Evolutionary conservation across 2,329 filamentous ascomycete genomes (phyloP).

Genomic region (Aspergillus floridensis): DNA sequence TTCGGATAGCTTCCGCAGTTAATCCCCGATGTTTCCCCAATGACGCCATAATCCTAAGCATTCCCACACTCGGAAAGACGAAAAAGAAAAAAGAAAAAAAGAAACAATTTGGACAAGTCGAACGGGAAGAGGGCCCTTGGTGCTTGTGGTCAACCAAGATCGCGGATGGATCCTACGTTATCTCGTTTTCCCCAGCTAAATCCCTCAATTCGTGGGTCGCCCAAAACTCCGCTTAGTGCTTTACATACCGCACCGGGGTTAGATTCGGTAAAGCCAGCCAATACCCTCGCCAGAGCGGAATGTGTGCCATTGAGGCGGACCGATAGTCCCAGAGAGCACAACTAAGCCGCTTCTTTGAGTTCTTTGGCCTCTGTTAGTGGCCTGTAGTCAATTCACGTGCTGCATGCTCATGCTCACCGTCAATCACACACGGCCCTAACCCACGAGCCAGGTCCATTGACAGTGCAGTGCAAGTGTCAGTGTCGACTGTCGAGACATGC

Average conservation of each 20-base stretch:
- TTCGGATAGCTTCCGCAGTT: background rate
- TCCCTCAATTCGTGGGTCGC: background rate
- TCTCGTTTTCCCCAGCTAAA: background rate
- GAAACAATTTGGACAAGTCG: background rate
- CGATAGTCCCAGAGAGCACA: background rate
- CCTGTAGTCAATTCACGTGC: background rate
- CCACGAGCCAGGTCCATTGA: background rate
- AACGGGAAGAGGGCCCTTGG: slow-evolving; percentile 13
- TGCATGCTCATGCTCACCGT: background rate
- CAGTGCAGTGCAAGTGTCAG: background rate
- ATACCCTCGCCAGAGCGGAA: slow-evolving; percentile 5
- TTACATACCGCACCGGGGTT: slow-evolving; percentile 15
- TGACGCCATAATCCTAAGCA: background rate
- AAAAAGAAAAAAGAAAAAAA: background rate
- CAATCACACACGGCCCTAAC: background rate
- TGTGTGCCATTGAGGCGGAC: background rate
- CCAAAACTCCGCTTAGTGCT: slow-evolving; percentile 1
- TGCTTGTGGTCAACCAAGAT: slow-evolving; percentile 13
- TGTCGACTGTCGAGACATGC: background rate
- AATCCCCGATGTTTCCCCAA: background rate
- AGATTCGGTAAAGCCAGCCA: slow-evolving; percentile 13
- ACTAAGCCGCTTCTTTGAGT: background rate
- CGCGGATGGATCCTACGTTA: slow-evolving; percentile 14
- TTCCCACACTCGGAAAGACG: background rate
- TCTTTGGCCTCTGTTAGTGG: background rate